phyloP scores from a whole-genome alignment of 1,284 basidiomycete genomes.

The Laetiporus sulphureus region DNA sequence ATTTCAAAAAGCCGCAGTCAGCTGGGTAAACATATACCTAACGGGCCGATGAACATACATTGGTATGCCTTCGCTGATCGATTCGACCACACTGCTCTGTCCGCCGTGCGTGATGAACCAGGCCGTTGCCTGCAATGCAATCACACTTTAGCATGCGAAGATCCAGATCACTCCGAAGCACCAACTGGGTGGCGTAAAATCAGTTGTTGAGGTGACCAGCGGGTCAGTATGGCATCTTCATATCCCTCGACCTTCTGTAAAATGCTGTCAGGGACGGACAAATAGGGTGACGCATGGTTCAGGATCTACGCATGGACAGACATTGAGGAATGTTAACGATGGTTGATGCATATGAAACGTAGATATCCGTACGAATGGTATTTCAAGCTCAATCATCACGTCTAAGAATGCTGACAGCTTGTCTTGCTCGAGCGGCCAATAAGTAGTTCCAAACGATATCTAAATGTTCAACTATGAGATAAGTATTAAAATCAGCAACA shows the following conservation, averaged over 20 bases:
- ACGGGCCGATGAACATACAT: conserved; percentile 7
- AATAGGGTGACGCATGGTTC: conserved; percentile 5
- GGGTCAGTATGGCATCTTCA: conserved; percentile 3
- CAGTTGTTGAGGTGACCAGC: conserved; percentile 7
- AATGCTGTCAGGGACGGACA: conserved; percentile 3
- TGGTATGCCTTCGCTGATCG: conserved; percentile 13
- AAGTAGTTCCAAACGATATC: conserved; percentile 14
- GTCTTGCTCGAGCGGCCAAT: conserved; percentile 10
- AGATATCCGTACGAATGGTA: conserved; percentile 12
- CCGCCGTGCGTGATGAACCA: conserved; percentile 20
- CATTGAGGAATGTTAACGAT: too few species aligned
- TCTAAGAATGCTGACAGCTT: conserved; percentile 13
- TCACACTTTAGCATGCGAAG: background rate
- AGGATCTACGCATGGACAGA: conserved; percentile 3
- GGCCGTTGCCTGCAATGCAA: conserved; percentile 13
- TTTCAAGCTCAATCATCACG: conserved; percentile 10
- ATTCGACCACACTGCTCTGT: conserved; percentile 17
- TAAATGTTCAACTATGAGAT: too few species aligned
- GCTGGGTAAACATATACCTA: background rate
- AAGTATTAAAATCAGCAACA: too few species aligned
- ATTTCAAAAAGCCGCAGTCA: background rate
- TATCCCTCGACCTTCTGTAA: conserved; percentile 3
- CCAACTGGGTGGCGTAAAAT: conserved; percentile 16
- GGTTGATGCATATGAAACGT: too few species aligned
- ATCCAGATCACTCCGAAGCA: background rate